phyloP scores from a whole-genome alignment of 2,329 filamentous ascomycete species.

The Atkinsonella hypoxylon region DNA sequence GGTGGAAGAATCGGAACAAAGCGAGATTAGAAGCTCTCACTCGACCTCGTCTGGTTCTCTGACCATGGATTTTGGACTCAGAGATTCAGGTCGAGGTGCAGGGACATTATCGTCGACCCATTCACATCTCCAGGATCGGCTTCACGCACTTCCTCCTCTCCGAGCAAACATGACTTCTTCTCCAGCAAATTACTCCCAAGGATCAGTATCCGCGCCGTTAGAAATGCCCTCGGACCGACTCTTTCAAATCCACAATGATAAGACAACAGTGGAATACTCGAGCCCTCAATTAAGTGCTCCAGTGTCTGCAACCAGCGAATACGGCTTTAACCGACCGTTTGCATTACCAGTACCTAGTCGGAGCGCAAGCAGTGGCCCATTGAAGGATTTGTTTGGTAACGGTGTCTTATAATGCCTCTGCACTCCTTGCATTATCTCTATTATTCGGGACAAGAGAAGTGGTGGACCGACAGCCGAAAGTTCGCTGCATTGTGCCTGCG shows the following conservation, averaged over 20 bases:
- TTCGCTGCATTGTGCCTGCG: no score
- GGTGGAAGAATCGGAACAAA: slow-evolving; percentile 28
- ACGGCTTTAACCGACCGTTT: slow-evolving; percentile 39
- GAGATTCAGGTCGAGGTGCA: slow-evolving; percentile 24
- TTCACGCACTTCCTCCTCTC: slow-evolving; percentile 29
- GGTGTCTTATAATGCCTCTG: background rate
- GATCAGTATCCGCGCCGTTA: slow-evolving; percentile 40
- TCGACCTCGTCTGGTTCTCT: slow-evolving; percentile 35
- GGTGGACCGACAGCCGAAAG: no score
- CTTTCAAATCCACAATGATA: slow-evolving; percentile 17
- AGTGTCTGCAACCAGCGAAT: slow-evolving; percentile 40
- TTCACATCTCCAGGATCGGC: slow-evolving; percentile 29
- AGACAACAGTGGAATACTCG: slow-evolving; percentile 32
- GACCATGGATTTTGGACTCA: slow-evolving; percentile 27
- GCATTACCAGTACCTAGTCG: slow-evolving; percentile 8
- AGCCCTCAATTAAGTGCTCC: slow-evolving; percentile 44
- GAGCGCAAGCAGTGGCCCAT: background rate
- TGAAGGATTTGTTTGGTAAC: slow-evolving; percentile 2
- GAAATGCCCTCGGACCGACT: slow-evolving; percentile 29
- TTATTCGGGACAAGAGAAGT: no score
- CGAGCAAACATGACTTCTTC: slow-evolving; percentile 1
- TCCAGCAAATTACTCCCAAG: slow-evolving; percentile 37
- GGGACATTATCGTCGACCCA: slow-evolving; percentile 11
- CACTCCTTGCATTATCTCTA: no score
- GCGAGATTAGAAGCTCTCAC: slow-evolving; percentile 36